phyloP scores from a whole-genome alignment of 2,329 filamentous ascomycete species.

The Fulvia fulva region DNA sequence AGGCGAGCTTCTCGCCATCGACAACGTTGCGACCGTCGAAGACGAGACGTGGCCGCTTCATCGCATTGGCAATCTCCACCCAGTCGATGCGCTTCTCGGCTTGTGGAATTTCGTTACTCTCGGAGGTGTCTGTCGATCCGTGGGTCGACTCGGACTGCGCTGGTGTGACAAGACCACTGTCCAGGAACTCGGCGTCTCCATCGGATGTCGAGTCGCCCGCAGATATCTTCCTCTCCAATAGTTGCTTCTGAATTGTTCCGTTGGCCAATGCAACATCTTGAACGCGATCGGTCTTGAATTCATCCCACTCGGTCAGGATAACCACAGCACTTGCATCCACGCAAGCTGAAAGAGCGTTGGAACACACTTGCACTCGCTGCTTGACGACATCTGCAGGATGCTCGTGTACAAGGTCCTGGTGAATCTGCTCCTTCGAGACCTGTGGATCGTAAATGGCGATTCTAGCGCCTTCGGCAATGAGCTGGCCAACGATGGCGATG shows the following conservation, averaged over 20 bases:
- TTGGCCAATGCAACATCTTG: background rate
- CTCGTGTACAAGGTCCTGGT: constrained; percentile 29
- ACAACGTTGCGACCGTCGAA: constrained; percentile 39
- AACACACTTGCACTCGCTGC: constrained; percentile 28
- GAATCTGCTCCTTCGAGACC: constrained; percentile 34
- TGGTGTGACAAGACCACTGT: constrained; percentile 19
- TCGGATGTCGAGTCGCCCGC: constrained; percentile 15
- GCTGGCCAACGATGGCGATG: constrained; percentile 61
- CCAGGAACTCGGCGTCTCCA: constrained; percentile 16
- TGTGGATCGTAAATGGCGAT: constrained; percentile 65
- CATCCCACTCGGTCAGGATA: constrained; percentile 35
- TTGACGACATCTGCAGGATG: constrained; percentile 25
- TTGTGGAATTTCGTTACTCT: background rate
- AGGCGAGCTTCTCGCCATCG: constrained; percentile 29
- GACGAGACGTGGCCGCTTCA: constrained; percentile 34
- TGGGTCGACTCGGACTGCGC: constrained; percentile 4
- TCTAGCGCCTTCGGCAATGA: constrained; percentile 61
- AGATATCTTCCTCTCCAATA: background rate
- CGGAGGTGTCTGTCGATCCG: constrained; percentile 1
- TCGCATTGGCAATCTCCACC: constrained; percentile 29
- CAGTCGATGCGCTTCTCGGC: constrained; percentile 31
- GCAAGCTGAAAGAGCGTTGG: constrained; percentile 33
- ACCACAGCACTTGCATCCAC: constrained; percentile 33
- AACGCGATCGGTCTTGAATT: constrained; percentile 33
- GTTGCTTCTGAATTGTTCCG: background rate